A percentile compares a stretch with the other conserved stretches of the same genome.
Conservation (phyloP, 2,329 filamentous ascomycete species). For the Endocalyx cinctus region DNA sequence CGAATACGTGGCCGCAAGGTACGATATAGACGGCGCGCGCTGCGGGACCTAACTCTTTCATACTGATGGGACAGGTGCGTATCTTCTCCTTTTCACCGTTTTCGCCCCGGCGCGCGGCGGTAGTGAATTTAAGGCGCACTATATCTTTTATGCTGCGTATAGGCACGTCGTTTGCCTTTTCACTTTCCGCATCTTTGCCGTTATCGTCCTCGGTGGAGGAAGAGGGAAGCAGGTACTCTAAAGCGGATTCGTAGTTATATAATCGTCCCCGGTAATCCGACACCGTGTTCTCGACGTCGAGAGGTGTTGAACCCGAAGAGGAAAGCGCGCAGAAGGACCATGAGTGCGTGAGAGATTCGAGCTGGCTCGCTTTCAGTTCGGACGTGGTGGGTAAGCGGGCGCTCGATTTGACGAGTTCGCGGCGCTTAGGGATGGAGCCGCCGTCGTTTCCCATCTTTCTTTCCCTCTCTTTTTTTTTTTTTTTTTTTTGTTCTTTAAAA, state of each 20-base stretch:
- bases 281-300: constrained; percentile 68
- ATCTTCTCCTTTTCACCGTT: constrained; percentile 44
- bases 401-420: constrained; percentile 92
- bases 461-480: background rate
- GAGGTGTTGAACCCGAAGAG: constrained; percentile 62
- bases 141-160: constrained; percentile 83
- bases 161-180: constrained; percentile 46
- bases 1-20: constrained; percentile 92
- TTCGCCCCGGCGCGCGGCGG: constrained; percentile 38
- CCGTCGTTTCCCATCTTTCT: constrained; percentile 89
- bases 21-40: constrained; percentile 84
- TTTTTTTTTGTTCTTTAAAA: background rate
- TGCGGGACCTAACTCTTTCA: constrained; percentile 75
- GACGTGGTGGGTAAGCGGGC: constrained; percentile 76
- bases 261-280: constrained; percentile 80
- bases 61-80: constrained; percentile 82
- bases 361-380: constrained; percentile 82
- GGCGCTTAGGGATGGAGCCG: constrained; percentile 89
- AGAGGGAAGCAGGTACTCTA: constrained; percentile 54
- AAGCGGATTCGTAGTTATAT: constrained; percentile 91
- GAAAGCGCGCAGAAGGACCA: constrained; percentile 91
- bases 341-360: constrained; percentile 78
- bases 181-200: constrained; percentile 40
- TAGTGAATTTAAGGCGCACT: constrained; percentile 73
- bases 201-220: constrained; percentile 58